Evolutionary conservation across 495 filamentous ascomycete genomes (phyloP).

Genomic region (Penicillium lagena): DNA sequence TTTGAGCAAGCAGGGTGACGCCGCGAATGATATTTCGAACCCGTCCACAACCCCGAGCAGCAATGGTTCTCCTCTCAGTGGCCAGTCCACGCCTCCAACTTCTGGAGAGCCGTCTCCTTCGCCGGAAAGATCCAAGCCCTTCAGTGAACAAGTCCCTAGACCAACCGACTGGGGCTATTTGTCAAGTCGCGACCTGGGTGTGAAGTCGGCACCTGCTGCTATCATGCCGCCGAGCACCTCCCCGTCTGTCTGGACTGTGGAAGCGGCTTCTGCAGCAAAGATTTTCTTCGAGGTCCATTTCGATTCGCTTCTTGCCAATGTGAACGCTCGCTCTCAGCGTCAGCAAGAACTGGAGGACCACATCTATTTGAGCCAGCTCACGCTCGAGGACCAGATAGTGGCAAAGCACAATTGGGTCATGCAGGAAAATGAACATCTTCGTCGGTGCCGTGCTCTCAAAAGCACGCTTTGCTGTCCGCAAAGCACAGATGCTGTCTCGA

Average conservation of each 20-base stretch:
- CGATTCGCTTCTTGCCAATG: slow-evolving; percentile 50
- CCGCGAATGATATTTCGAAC: slow-evolving; percentile 29
- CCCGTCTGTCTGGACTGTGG: slow-evolving; percentile 69
- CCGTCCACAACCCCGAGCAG: slow-evolving; percentile 32
- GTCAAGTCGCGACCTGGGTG: slow-evolving; percentile 3
- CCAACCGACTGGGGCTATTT: slow-evolving; percentile 2
- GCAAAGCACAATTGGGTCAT: slow-evolving; percentile 52
- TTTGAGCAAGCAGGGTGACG: slow-evolving; percentile 19
- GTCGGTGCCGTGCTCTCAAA: slow-evolving; percentile 65
- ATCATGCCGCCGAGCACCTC: slow-evolving; percentile 11
- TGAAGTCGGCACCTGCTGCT: slow-evolving; percentile 3
- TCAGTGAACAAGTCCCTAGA: not conserved
- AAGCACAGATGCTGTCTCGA: slow-evolving; percentile 33
- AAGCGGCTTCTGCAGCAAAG: slow-evolving; percentile 73
- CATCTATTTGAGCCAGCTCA: slow-evolving; percentile 45
- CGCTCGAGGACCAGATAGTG: slow-evolving; percentile 47
- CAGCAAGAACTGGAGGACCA: slow-evolving; percentile 59
- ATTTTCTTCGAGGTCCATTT: slow-evolving; percentile 83
- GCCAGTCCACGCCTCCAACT: slow-evolving; percentile 30
- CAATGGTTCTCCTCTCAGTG: slow-evolving; percentile 21
- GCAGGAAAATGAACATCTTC: slow-evolving; percentile 69
- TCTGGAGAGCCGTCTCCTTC: slow-evolving; percentile 25
- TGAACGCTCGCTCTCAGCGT: slow-evolving; percentile 58
- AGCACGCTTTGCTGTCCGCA: slow-evolving; percentile 42
- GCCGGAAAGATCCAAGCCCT: slow-evolving; percentile 10